Base-by-base conservation (phyloP, 805 yeast species). In the Wickerhamomyces canadensis region DNA sequence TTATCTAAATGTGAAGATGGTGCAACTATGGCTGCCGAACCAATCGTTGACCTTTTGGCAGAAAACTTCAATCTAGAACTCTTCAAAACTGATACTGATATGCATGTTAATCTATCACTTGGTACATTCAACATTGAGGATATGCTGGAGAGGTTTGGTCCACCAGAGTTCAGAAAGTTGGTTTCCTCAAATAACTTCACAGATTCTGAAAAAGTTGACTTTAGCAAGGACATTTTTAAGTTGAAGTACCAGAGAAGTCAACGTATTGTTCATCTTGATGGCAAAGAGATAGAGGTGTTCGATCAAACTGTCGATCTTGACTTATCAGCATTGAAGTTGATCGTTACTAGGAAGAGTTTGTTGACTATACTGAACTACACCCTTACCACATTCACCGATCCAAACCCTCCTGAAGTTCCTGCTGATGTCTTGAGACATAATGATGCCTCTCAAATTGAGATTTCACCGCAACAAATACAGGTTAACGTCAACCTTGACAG, bases 361-460 rank as follows among this genome's bases (percentile, higher is more conserved):
- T 66, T 93, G 43, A 82, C 94, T 1, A 63, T 93, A 12, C 61
- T 91, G 45, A 91, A 88, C 56, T 93, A 81, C 56, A 68, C 84
- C 2, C 64, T 89, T 51, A 84, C 87, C 31, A 93, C 98, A 0
- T 93, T 93, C 56, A 83, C 96, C 0, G 81, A 81, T 58, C 95
- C 95, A 0, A 72, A 76, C 43, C 80, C 83, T 1, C 75, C 74
- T 6, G 78, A 76, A 30, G 64, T 78, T 1, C 84, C 86, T 1
- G 81, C 88, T 0, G 89, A 81, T 61, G 77, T 68, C 22, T 64
- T 83, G 41, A 76, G 80, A 38, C 89, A 83, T 49, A 81, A 81
- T 49, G 73, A 73, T 44, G 75, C 68, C n/a, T 62, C 70, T 26
- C 74, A 73, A 42, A 65, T 61, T 18, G 77, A 70, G 11, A 67